These are phyloP conservation scores for Pseudisothecium myosuroides DNA, from an alignment of 225 moss, liverwort and hornwort species.

Conservation along the genomic window DNA sequence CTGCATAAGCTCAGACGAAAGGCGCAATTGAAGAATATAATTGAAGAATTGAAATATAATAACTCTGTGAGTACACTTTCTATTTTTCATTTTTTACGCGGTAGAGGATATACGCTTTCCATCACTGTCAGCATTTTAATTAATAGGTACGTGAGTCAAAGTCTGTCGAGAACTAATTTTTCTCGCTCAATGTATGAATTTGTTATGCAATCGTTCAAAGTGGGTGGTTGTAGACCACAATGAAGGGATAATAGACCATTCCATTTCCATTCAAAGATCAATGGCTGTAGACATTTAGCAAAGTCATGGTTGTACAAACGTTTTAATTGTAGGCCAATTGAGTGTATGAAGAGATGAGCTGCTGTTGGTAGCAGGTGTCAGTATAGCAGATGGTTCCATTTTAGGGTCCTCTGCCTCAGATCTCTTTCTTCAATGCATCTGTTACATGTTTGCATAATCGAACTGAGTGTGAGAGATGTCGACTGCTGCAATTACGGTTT, in stretches of 20 bases:
- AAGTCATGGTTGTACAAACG: neutral
- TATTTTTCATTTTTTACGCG: neutral
- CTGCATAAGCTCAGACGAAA: conserved; percentile 7
- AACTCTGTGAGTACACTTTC: neutral
- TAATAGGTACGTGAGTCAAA: neutral
- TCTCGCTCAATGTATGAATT: neutral
- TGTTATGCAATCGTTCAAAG: neutral
- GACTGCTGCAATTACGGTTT: neutral
- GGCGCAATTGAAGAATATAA: conserved; percentile 4
- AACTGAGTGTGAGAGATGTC: neutral
- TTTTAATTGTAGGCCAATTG: neutral
- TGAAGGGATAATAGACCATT: neutral
- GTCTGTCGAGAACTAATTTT: neutral
- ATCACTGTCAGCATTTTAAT: neutral
- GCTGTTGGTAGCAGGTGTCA: neutral
- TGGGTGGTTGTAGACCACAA: neutral
- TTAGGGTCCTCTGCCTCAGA: neutral
- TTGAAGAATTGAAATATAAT: neutral
- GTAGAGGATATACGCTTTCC: neutral
- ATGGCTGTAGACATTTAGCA: neutral
- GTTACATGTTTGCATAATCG: neutral
- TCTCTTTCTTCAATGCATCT: neutral
- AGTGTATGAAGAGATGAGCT: neutral
- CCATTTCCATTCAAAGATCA: neutral
- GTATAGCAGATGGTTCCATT: neutral